Percentiles rank a stretch among this genome's conserved stretches.
phyloP scores from a whole-genome alignment of 1,284 basidiomycete genomes.

The Irpex sp. region DNA sequence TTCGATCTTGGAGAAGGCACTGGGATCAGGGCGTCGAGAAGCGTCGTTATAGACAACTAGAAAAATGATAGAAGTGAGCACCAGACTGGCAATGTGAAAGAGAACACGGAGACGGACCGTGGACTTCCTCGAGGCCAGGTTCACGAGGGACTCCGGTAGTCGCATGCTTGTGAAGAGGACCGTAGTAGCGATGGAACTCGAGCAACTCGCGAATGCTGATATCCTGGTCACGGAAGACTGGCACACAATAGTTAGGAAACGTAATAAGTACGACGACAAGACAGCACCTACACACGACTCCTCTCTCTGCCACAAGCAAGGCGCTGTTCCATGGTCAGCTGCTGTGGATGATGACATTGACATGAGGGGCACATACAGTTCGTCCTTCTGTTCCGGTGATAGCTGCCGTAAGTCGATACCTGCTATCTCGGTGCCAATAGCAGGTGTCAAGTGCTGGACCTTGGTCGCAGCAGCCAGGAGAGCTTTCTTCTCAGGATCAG shows the following conservation, averaged over 20 bases:
- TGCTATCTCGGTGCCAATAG: conserved; percentile 60
- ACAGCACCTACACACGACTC: conserved; percentile 56
- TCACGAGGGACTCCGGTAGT: conserved; percentile 73
- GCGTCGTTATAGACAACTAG: conserved; percentile 69
- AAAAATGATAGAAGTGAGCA: conserved; percentile 5
- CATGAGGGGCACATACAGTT: conserved; percentile 41
- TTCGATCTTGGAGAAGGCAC: conserved; percentile 71
- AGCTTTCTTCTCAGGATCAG: conserved; percentile 57
- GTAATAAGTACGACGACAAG: background rate
- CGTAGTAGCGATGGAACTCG: conserved; percentile 68
- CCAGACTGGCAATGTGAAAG: conserved; percentile 4
- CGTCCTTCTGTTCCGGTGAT: conserved; percentile 59
- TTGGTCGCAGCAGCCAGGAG: conserved; percentile 55
- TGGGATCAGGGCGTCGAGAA: conserved; percentile 64
- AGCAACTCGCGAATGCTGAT: conserved; percentile 69
- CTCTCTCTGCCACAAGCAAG: conserved; percentile 64
- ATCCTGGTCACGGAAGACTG: conserved; percentile 73
- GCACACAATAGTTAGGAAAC: conserved; percentile 13
- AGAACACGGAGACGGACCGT: conserved; percentile 47
- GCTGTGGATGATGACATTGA: conserved; percentile 2
- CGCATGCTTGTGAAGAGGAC: conserved; percentile 80
- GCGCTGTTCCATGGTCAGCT: conserved; percentile 38
- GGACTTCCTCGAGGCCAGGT: conserved; percentile 73
- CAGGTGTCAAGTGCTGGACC: conserved; percentile 57
- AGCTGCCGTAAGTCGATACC: conserved; percentile 65